These are phyloP conservation scores for Leptographium galeiforme DNA, from an alignment of 2,329 filamentous ascomycete genomes.

Conservation along the genomic window DNA sequence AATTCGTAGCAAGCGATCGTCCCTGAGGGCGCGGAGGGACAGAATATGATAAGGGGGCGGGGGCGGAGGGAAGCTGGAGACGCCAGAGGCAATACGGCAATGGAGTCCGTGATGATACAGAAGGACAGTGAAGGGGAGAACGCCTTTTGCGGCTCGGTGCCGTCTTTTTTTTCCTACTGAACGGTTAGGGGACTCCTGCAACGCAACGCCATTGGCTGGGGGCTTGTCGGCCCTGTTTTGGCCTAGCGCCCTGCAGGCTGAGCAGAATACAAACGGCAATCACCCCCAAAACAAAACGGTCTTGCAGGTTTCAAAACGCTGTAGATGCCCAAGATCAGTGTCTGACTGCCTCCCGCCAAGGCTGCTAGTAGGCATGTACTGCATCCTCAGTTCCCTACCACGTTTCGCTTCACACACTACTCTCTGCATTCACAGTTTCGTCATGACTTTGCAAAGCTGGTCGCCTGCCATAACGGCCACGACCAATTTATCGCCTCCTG, in stretches of 20 bases:
- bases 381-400: neutral
- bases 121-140: slow-evolving; percentile 3
- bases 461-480: too few species aligned
- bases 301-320: neutral
- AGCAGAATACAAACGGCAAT: neutral
- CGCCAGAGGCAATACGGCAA: neutral
- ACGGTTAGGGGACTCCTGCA: slow-evolving; percentile 2
- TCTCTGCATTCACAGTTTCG: too few species aligned
- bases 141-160: slow-evolving; percentile 10
- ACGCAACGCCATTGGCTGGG: slow-evolving; percentile 7
- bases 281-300: neutral
- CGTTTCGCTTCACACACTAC: neutral
- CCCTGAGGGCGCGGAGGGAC: slow-evolving; percentile 5
- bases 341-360: neutral
- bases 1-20: neutral
- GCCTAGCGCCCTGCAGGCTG: slow-evolving; percentile 6
- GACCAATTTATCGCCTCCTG: too few species aligned
- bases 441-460: too few species aligned
- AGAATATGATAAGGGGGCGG: slow-evolving; percentile 4
- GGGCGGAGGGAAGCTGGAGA: neutral
- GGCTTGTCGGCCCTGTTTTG: neutral
- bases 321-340: neutral
- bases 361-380: neutral
- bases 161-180: slow-evolving; percentile 10
- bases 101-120: slow-evolving; percentile 4